These are phyloP conservation scores for Actinomucor elegans DNA, from an alignment of 371 early-diverging fungal genomes.

Conservation along the genomic window DNA sequence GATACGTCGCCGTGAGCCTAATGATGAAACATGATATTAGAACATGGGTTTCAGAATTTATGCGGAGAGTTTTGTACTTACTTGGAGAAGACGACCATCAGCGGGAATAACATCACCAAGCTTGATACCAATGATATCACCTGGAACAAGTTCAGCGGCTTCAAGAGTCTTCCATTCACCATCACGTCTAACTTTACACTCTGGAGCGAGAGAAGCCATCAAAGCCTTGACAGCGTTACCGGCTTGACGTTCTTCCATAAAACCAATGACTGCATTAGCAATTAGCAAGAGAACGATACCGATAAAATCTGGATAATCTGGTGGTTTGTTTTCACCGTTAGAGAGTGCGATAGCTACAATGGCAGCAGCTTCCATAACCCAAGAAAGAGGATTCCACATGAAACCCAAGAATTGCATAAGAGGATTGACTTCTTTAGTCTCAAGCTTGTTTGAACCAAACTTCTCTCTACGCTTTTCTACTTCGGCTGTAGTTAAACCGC, in stretches of 20 bases:
- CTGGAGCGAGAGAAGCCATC: slow-evolving; percentile 72
- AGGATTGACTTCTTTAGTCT: slow-evolving; percentile 76
- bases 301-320: slow-evolving; percentile 83
- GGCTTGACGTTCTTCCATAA: slow-evolving; percentile 79
- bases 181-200: slow-evolving; percentile 69
- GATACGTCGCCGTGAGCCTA: slow-evolving; percentile 51
- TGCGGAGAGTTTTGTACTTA: slow-evolving; percentile 26
- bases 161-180: slow-evolving; percentile 56
- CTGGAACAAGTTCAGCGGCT: slow-evolving; percentile 63
- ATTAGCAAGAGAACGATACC: slow-evolving; percentile 79
- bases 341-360: slow-evolving; percentile 70
- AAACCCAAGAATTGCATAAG: slow-evolving; percentile 83
- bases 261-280: slow-evolving; percentile 85
- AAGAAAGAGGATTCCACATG: slow-evolving; percentile 80
- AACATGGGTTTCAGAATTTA: slow-evolving; percentile 11
- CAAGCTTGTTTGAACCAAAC: slow-evolving; percentile 71
- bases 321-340: slow-evolving; percentile 62
- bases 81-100: slow-evolving; percentile 61
- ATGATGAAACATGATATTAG: slow-evolving; percentile 33
- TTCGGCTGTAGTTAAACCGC: slow-evolving; percentile 64
- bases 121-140: slow-evolving; percentile 72
- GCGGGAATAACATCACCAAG: slow-evolving; percentile 83
- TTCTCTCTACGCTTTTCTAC: slow-evolving; percentile 57
- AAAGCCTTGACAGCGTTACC: slow-evolving; percentile 76
- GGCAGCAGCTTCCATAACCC: slow-evolving; percentile 82